Percentiles rank a stretch among this genome's conserved stretches.
These are phyloP conservation scores for Maudiozyma barnettii DNA, from an alignment of 805 yeast genomes.

Conservation along the genomic window DNA sequence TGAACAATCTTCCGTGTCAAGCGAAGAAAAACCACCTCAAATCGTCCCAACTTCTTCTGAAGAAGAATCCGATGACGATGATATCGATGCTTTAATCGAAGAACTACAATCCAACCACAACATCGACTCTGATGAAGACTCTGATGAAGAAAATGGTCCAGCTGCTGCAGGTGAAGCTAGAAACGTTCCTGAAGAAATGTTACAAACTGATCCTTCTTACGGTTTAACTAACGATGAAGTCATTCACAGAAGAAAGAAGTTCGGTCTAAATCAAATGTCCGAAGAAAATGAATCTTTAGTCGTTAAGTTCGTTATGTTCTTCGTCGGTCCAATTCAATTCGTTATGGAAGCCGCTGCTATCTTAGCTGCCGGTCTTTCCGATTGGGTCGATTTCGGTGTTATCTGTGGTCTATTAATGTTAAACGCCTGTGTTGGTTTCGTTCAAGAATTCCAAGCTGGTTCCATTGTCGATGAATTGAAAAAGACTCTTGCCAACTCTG, in stretches of 20 bases:
- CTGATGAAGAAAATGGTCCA: slow-evolving; percentile 34
- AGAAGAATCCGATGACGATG: slow-evolving; percentile 53
- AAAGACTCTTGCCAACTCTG: slow-evolving; percentile 88
- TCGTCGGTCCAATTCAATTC: slow-evolving; percentile 93
- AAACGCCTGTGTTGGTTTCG: slow-evolving; percentile 91
- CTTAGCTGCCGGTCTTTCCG: slow-evolving; percentile 91
- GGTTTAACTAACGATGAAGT: slow-evolving; percentile 80
- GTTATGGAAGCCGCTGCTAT: slow-evolving; percentile 96
- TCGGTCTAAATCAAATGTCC: slow-evolving; percentile 82
- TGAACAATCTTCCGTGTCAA: slow-evolving; percentile 3
- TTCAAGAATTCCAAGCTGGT: slow-evolving; percentile 97
- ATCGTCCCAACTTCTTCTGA: slow-evolving; percentile 16
- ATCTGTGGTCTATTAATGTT: slow-evolving; percentile 77
- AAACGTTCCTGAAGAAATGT: slow-evolving; percentile 77
- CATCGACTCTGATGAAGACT: slow-evolving; percentile 39
- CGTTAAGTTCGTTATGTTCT: slow-evolving; percentile 75
- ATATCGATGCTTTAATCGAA: slow-evolving; percentile 61
- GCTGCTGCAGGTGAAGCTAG: slow-evolving; percentile 51
- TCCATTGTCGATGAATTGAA: slow-evolving; percentile 94
- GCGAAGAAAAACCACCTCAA: slow-evolving; percentile 11
- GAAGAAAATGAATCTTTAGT: slow-evolving; percentile 77
- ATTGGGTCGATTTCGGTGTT: slow-evolving; percentile 99
- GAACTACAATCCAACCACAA: slow-evolving; percentile 66
- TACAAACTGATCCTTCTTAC: slow-evolving; percentile 66
- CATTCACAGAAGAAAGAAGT: slow-evolving; percentile 76